Base-by-base conservation (phyloP, 2,329 filamentous ascomycete genomes). In the Hymenoscyphus albidus region DNA sequence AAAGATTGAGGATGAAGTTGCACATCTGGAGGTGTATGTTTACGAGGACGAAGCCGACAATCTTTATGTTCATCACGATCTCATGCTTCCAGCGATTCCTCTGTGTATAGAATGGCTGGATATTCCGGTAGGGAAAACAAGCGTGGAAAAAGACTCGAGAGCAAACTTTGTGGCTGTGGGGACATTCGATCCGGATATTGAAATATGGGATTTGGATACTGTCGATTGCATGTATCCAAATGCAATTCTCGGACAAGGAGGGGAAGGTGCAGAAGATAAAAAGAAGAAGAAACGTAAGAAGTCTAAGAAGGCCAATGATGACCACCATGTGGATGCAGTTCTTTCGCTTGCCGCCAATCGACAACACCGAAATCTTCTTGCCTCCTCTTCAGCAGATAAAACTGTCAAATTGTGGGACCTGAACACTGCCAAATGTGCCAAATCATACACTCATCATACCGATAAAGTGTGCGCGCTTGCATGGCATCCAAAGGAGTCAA, bases 211-310 rank as follows among this genome's bases (percentile, higher is more conserved):
- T 75, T 82, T 99, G 62, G 95, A 99, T 76, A 90, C 93, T 7
- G 88, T 99, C 61, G 95, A 99, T 80, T 91, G 90, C 86, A 96
- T 99, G 91, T 99, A 97, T 75, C 95, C 95, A 27, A 96, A 97
- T 75, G 93, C 94, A 10, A 96, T 99, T 68, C 86, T 99, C 5
- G 95, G 95, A 63, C 82, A 94, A 74, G 87, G 85, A 62, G 82
- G 72, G 22, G 68, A 74, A 32, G 80, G 79, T 18, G 71, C 81
- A 44, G 74, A 78, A 1, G 81, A 83, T 57, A 88, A 88, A 77
- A 89, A 88, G 74, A 93, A 93, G 76, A 95, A 93, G 79, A 96
- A 93, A 78, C 93, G 92, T 80, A 95, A 93, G 83, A 96, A 93
- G 84, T 84, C 85, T 59, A 91, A 89, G 78, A 95, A 94, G 82